Base-by-base conservation (phyloP, 2,329 filamentous ascomycete genomes). In the Penicillium sp. region DNA sequence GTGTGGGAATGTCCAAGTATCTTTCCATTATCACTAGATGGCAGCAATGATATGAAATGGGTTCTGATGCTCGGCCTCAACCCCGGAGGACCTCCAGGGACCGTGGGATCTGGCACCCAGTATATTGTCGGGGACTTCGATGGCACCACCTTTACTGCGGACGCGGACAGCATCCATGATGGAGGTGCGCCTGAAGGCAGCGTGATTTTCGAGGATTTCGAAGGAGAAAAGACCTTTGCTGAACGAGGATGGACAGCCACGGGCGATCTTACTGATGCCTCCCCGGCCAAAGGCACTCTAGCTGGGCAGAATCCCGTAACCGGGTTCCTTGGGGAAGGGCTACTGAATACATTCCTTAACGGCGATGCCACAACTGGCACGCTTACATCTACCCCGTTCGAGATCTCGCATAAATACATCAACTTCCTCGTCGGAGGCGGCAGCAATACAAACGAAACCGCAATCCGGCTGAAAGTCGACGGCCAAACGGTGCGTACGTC, bases 1-100 rank as follows among this genome's bases (percentile, higher is more conserved):
- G 65, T 69, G 6, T 75, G 70, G 70, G 72, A 75, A 49, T 74
- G 73, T 49, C 71, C 71, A 5, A 69, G 66, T 31, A 30, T 74
- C 6, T 71, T 72, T 23, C 66, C 65, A 1, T 55, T 73, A 3
- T 54, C 67, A 2, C 17, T 71, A 3, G 64, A 70, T 26, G 61
- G 55, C 0, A 50, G 66, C 19, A 17, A 61, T 3, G 58, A 57
- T 3, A 35, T 64, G 3, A 74, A 74, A 67, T 74, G 70, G 71
- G 60, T 71, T 19, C 30, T 66, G 11, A 49, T 65, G 3, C 21
- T 71, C 11, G 69, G 71, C 19, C 45, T 73, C 4, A 73, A 74
- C 38, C 72, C 72, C 21, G 70, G 70, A 15, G 72, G 72, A 0
- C 72, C 70, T 3, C 71, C 70, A n/a, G 68, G 67, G 5, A 70